Base-by-base conservation (phyloP, 768 basidiomycete genomes). In the Chiua virens region DNA sequence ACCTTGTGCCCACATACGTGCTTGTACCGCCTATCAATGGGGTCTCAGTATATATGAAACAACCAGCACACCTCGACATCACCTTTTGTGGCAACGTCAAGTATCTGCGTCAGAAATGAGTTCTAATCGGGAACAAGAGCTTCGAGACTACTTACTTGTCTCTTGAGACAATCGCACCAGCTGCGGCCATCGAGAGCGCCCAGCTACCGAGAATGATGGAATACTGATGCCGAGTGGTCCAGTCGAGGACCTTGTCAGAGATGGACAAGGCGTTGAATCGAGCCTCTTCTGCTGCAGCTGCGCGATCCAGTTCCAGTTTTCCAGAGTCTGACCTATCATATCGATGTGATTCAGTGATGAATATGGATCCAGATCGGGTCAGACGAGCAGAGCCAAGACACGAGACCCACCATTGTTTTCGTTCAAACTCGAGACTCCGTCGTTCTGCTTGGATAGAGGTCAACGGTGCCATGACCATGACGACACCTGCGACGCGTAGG, bases 1-100 rank as follows among this genome's bases (percentile, higher is more conserved):
- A 4, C 87, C 89, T 56, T 92, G 89, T 4, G 89, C 89, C 88
- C 88, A 91, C 85, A 91, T 86, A 79, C 89, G 87, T 28, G 86
- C 88, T 68, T 92, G 89, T 4, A 92, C 89, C 23, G 89, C 73
- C 76, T 76, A 36, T 10, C 28, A 52, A 80, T 78, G 15, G 72
- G 60, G 76, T 74, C 11, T 56, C 39, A 59, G 52, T 18, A 36
- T 6, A 23, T 3, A n/a, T 8, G 18, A n/a, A 20, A 25, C 5
- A 27, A 8, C 17, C 1, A 7, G 17, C 20, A 20, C 10, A 30
- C 8, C 8, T n/a, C 15, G 13, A 14, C 11, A 23, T 32, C 41
- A 67, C 65, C 61, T 66, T 66, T 42, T 66, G 65, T 17, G 65
- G 63, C 22, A 68, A 23, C 1, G 58, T 65, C 55, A 66, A 36